A percentile compares a stretch with the other conserved stretches of the same genome.
These are phyloP conservation scores for Fabrea salina DNA, from an alignment of 169 alveolate genomes.

Conservation along the genomic window DNA sequence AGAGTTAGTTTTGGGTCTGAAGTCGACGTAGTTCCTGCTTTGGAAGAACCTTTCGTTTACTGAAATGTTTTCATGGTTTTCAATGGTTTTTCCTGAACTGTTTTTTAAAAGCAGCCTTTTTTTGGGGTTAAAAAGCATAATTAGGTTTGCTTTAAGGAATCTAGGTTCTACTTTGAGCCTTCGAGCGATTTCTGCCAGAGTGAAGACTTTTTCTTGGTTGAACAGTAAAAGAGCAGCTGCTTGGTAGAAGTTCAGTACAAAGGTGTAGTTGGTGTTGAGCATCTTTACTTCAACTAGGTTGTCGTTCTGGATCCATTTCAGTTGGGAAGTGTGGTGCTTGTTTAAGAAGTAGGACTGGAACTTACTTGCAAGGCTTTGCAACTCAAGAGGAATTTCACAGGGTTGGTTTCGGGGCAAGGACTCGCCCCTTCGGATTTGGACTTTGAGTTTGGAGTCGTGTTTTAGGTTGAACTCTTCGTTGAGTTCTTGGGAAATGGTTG, in stretches of 20 bases:
- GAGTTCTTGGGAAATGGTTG: conserved; percentile 34
- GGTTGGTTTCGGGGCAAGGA: conserved; percentile 61
- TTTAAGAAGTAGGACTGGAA: conserved; percentile 43
- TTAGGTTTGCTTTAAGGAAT: conserved; percentile 32
- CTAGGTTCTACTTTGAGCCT: conserved; percentile 22
- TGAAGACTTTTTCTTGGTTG: conserved; percentile 29
- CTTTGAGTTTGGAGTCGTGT: conserved; percentile 35
- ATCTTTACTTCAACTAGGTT: conserved; percentile 35
- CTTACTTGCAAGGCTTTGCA: conserved; percentile 28
- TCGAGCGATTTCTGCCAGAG: conserved; percentile 41
- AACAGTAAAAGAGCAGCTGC: conserved; percentile 49
- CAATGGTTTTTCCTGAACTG: conserved; percentile 31
- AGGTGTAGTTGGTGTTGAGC: conserved; percentile 33
- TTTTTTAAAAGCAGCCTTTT: conserved; percentile 41
- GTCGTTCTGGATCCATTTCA: conserved; percentile 38
- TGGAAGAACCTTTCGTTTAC: conserved; percentile 30
- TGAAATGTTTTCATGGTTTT: conserved; percentile 40
- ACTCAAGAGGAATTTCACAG: conserved; percentile 50
- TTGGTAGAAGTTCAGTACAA: conserved; percentile 39
- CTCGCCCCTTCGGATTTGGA: conserved; percentile 53
- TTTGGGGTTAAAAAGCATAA: conserved; percentile 50
- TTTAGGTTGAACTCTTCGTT: conserved; percentile 49
- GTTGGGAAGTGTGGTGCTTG: conserved; percentile 44
- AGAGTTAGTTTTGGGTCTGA: conserved; percentile 42
- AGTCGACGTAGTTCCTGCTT: conserved; percentile 30